Evolutionary conservation across 1,284 basidiomycete genomes (phyloP).

Genomic region (Sporisorium graminicola): DNA sequence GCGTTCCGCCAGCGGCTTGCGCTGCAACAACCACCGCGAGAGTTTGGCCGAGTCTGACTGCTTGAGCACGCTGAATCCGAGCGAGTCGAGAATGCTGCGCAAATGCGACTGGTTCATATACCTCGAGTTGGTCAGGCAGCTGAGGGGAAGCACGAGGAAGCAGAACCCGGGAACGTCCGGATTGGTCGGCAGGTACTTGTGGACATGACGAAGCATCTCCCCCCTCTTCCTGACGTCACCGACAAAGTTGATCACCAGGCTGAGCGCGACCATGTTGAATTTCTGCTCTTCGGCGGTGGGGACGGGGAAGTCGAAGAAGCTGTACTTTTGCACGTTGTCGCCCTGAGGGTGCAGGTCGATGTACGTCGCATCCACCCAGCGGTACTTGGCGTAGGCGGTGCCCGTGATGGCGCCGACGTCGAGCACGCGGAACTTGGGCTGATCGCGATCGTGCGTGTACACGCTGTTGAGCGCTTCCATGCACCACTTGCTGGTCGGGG

Average conservation of each 20-base stretch:
- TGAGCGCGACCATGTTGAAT: slow-evolving; percentile 70
- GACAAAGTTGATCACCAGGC: slow-evolving; percentile 71
- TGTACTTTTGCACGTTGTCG: slow-evolving; percentile 65
- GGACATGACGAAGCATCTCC: slow-evolving; percentile 63
- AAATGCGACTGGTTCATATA: slow-evolving; percentile 70
- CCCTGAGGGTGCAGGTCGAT: slow-evolving; percentile 71
- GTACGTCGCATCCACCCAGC: slow-evolving; percentile 67
- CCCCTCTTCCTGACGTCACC: slow-evolving; percentile 69
- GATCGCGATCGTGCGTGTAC: slow-evolving; percentile 36
- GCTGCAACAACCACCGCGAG: slow-evolving; percentile 69
- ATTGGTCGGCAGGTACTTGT: slow-evolving; percentile 52
- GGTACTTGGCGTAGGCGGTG: slow-evolving; percentile 68
- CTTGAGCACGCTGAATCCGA: slow-evolving; percentile 67
- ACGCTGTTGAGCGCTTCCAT: slow-evolving; percentile 52
- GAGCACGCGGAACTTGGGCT: slow-evolving; percentile 62
- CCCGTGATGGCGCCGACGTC: slow-evolving; percentile 71
- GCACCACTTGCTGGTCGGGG: slow-evolving; percentile 62
- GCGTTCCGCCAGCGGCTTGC: slow-evolving; percentile 24
- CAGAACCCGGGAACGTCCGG: slow-evolving; percentile 61
- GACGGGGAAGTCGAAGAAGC: slow-evolving; percentile 70
- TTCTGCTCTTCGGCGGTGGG: slow-evolving; percentile 44
- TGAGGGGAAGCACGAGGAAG: slow-evolving; percentile 70
- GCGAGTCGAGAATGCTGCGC: slow-evolving; percentile 61
- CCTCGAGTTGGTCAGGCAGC: slow-evolving; percentile 70
- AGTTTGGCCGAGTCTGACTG: slow-evolving; percentile 69